Evolutionary conservation across 1,284 basidiomycete species (phyloP).

Genomic region (Tremellales sp.): DNA sequence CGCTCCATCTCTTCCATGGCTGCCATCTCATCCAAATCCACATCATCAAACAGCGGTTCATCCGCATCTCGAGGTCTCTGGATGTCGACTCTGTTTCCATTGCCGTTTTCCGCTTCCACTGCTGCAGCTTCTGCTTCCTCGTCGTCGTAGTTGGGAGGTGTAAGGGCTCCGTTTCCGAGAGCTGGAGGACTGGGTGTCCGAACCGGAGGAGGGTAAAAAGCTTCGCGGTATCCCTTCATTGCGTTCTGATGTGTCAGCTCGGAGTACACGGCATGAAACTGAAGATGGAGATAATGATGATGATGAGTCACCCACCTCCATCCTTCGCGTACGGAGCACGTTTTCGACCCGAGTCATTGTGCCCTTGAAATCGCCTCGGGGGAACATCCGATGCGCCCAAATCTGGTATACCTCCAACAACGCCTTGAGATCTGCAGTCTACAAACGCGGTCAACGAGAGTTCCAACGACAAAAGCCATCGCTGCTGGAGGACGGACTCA

Average conservation of each 20-base stretch:
- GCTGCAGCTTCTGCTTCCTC: not conserved
- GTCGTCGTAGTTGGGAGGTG: constrained; percentile 5
- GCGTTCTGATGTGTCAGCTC: constrained; percentile 6
- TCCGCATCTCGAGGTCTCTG: not conserved
- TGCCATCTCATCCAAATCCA: constrained; percentile 55
- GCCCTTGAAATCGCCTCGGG: constrained; percentile 76
- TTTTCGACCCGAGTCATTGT: constrained; percentile 78
- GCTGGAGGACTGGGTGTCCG: constrained; percentile 22
- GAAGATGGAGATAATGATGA: constrained; percentile 28
- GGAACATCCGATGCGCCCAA: constrained; percentile 87
- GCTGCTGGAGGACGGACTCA: constrained; percentile 51
- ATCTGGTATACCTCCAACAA: constrained; percentile 80
- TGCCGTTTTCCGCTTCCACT: constrained; percentile 1
- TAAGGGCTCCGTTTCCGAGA: constrained; percentile 3
- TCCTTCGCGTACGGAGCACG: constrained; percentile 72
- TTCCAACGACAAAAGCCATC: not conserved
- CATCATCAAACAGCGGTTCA: constrained; percentile 23
- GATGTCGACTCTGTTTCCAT: no score
- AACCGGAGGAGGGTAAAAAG: constrained; percentile 55
- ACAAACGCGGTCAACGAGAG: not conserved
- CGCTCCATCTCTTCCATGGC: constrained; percentile 60
- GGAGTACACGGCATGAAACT: not conserved
- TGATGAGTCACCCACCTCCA: constrained; percentile 60
- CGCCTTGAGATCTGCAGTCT: constrained; percentile 71
- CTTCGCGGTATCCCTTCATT: constrained; percentile 51